A percentile compares a stretch with the other conserved stretches of the same genome.
phyloP scores from a whole-genome alignment of 129 eudicot species.

The Chrysanthemum lavandulifolium region DNA sequence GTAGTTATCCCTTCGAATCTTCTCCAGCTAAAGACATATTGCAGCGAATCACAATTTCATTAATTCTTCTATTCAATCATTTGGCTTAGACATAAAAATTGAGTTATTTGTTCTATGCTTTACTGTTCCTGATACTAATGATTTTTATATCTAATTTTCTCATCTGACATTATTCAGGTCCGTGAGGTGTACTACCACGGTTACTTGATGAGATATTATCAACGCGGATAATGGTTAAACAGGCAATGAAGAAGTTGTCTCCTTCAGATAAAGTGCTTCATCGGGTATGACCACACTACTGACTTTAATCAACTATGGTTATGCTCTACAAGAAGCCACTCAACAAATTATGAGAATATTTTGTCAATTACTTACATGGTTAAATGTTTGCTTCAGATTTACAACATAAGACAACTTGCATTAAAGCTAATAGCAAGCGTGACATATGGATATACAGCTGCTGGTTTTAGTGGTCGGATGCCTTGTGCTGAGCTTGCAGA shows the following conservation, averaged over 20 bases:
- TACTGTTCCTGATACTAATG: not conserved
- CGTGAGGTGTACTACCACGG: conserved; percentile 90
- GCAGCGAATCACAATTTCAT: not conserved
- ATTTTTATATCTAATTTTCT: not conserved
- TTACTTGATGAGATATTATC: conserved; percentile 90
- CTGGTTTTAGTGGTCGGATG: conserved; percentile 99
- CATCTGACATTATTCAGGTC: conserved; percentile 41
- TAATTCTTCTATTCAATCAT: not conserved
- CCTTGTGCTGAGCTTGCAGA: conserved; percentile 99
- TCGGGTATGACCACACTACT: conserved; percentile 45
- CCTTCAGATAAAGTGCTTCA: conserved; percentile 76
- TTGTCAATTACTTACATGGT: conserved; percentile 9
- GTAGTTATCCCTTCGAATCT: conserved; percentile 27
- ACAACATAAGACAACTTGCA: conserved; percentile 94
- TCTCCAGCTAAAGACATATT: not conserved
- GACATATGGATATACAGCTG: conserved; percentile 97
- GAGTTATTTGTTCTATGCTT: not conserved
- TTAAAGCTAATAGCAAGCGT: conserved; percentile 94
- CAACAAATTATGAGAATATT: conserved; percentile 2
- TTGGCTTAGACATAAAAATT: not conserved
- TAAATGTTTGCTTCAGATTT: conserved; percentile 46
- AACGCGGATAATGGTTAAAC: conserved; percentile 90
- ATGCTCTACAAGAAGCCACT: not conserved
- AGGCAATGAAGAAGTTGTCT: conserved; percentile 82
- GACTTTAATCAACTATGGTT: not conserved